Evolutionary conservation across 1,284 basidiomycete species (phyloP).

Genomic region (Xanthoconium separans): DNA sequence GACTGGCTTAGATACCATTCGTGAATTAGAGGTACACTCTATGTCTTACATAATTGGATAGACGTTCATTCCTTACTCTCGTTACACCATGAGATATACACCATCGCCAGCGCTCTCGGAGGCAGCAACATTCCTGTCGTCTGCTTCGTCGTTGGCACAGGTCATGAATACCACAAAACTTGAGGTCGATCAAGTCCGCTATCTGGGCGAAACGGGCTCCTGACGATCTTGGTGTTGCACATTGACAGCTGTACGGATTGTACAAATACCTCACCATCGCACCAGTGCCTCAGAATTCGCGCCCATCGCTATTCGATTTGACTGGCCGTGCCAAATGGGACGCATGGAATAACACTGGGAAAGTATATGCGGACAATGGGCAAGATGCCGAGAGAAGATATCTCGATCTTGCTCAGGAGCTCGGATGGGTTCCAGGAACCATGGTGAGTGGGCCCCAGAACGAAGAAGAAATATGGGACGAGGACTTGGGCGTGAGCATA

Average conservation of each 20-base stretch:
- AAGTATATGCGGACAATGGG: conserved; percentile 44
- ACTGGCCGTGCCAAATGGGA: conserved; percentile 87
- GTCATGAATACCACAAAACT: conserved; percentile 64
- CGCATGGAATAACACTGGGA: conserved; percentile 66
- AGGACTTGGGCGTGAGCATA: conserved; percentile 33
- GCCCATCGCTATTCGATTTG: conserved; percentile 82
- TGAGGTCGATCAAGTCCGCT: conserved; percentile 55
- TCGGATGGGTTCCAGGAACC: conserved; percentile 63
- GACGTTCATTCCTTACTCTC: conserved; percentile 2
- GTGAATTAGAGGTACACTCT: conserved; percentile 7
- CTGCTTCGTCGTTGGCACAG: conserved; percentile 48
- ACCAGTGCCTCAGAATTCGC: conserved; percentile 49
- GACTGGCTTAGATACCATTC: conserved; percentile 58
- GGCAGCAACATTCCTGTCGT: conserved; percentile 66
- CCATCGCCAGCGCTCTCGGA: conserved; percentile 54
- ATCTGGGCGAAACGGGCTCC: conserved; percentile 23
- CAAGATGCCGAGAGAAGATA: conserved; percentile 61
- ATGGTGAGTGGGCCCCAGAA: conserved; percentile 15
- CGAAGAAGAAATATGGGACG: conserved; percentile 39
- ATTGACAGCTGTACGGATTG: conserved; percentile 78
- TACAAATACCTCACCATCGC: conserved; percentile 77
- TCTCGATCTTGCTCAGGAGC: conserved; percentile 61
- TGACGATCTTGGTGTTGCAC: conserved; percentile 29
- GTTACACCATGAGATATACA: conserved; percentile 26
- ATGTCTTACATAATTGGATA: conserved; percentile 31